phyloP scores from a whole-genome alignment of 179 eudicot genomes.

The Dionaea muscipula region DNA sequence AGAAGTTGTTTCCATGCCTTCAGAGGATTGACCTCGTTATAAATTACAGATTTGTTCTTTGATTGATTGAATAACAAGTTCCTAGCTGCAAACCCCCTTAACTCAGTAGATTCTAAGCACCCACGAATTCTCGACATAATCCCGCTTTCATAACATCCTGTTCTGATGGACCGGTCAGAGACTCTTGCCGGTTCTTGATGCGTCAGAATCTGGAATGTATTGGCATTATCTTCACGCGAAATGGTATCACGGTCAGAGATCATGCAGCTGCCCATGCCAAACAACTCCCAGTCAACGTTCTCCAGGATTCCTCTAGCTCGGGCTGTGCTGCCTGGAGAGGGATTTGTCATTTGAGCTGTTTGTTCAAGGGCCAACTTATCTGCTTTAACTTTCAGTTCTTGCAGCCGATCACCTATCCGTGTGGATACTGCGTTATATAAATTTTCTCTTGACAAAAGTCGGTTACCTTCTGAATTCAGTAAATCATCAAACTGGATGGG shows the following conservation, averaged over 20 bases:
- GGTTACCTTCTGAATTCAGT: constrained; percentile 23
- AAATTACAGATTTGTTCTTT: constrained; percentile 11
- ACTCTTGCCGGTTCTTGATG: constrained; percentile 15
- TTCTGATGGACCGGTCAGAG: constrained; percentile 13
- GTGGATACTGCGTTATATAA: constrained; percentile 61
- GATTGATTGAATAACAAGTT: constrained; percentile 20
- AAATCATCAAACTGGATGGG: constrained; percentile 74
- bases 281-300: constrained; percentile 63
- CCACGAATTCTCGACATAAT: constrained; percentile 45
- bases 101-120: constrained; percentile 37
- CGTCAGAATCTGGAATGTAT: constrained; percentile 5
- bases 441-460: constrained; percentile 31
- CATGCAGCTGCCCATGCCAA: constrained; percentile 37
- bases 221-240: constrained; percentile 8
- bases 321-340: constrained; percentile 19
- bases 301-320: constrained; percentile 44
- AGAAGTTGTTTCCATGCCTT: constrained; percentile 37
- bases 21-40: constrained; percentile 25
- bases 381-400: constrained; percentile 45
- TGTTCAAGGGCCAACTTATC: constrained; percentile 57
- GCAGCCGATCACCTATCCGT: constrained; percentile 54
- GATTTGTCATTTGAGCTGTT: constrained; percentile 24
- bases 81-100: constrained; percentile 61
- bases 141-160: constrained; percentile 25
- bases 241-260: constrained; percentile 14